These are phyloP conservation scores for Salix exigua DNA, from an alignment of 345 rosid species.

Conservation along the genomic window DNA sequence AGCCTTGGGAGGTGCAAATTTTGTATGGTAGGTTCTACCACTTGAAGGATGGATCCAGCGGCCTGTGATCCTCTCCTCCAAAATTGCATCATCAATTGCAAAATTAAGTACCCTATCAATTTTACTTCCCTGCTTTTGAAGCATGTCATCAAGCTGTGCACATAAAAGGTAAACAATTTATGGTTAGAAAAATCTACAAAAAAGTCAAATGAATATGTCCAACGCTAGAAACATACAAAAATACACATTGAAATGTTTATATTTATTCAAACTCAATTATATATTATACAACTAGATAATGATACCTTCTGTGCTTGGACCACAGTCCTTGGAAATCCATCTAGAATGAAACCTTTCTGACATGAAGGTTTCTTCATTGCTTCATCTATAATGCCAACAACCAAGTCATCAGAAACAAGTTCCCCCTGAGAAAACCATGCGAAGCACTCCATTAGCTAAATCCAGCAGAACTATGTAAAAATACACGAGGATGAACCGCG, in stretches of 20 bases:
- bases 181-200: conserved; percentile 6
- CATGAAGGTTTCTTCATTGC: conserved; percentile 92
- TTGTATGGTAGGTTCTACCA: conserved; percentile 87
- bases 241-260: background rate
- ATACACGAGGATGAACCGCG: background rate
- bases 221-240: background rate
- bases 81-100: conserved; percentile 76
- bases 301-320: conserved; percentile 85
- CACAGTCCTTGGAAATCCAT: conserved; percentile 90
- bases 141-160: conserved; percentile 91
- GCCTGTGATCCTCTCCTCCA: conserved; percentile 95
- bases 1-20: conserved; percentile 82
- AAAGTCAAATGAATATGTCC: background rate
- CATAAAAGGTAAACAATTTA: conserved; percentile 7
- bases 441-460: conserved; percentile 12
- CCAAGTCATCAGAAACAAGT: conserved; percentile 94
- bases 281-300: background rate
- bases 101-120: conserved; percentile 82
- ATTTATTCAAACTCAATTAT: background rate
- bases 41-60: conserved; percentile 98
- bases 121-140: conserved; percentile 65
- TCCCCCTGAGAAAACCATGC: conserved; percentile 53
- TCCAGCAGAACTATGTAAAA: background rate
- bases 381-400: conserved; percentile 91
- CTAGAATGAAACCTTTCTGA: conserved; percentile 90